Percentiles rank a stretch among this genome's conserved stretches.
These are phyloP conservation scores for Handroanthus guayacan DNA, from an alignment of 257 asterid species.

Conservation along the genomic window DNA sequence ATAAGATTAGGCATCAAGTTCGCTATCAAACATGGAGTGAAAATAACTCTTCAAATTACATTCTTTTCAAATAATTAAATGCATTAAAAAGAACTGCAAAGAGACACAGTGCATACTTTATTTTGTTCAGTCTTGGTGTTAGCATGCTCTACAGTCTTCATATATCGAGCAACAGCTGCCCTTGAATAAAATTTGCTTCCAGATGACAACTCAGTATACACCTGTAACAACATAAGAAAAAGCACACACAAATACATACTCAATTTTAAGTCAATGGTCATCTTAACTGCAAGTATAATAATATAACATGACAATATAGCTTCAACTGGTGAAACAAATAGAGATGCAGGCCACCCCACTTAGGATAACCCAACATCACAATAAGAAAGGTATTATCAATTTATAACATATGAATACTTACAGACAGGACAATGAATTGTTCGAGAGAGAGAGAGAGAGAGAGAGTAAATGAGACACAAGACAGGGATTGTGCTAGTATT, in stretches of 20 bases:
- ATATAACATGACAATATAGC: not conserved
- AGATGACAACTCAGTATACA: conserved; percentile 55
- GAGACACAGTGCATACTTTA: conserved; percentile 35
- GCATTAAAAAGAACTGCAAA: conserved; percentile 32
- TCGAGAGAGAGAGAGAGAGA: conserved; percentile 8
- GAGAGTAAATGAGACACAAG: conserved; percentile 1
- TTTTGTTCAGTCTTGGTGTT: conserved; percentile 35
- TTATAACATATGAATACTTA: not conserved
- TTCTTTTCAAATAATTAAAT: conserved; percentile 12
- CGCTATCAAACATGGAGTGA: conserved; percentile 15
- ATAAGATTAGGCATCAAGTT: conserved; percentile 21
- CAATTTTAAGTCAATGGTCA: conserved; percentile 19
- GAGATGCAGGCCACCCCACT: not conserved
- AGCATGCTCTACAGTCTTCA: conserved; percentile 40
- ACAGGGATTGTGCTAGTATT: not conserved
- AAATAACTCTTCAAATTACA: not conserved
- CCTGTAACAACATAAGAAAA: conserved; percentile 49
- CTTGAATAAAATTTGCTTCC: conserved; percentile 64
- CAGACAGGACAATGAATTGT: conserved; percentile 4
- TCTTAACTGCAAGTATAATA: conserved; percentile 11
- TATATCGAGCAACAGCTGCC: conserved; percentile 53
- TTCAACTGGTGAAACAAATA: conserved; percentile 16
- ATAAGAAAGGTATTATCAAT: not conserved
- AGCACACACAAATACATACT: not conserved
- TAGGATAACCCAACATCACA: conserved; percentile 13